phyloP scores from a whole-genome alignment of 73 alveolate genomes.

The Uronychia setigera region DNA sequence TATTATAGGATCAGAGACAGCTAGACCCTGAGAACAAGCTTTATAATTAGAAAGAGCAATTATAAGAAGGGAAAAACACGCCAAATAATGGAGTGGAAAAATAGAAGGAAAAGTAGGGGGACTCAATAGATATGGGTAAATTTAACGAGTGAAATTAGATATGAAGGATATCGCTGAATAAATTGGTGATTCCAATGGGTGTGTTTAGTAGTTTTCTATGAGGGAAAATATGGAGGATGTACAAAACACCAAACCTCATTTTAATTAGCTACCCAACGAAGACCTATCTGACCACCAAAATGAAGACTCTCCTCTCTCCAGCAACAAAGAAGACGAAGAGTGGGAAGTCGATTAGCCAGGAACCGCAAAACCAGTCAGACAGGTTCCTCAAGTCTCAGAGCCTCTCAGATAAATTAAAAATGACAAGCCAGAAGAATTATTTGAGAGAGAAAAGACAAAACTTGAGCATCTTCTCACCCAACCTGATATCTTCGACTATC shows the following conservation, averaged over 20 bases:
- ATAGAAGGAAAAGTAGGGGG: too few relatives aligned
- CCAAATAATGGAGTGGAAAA: too few relatives aligned
- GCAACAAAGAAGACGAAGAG: slow-evolving; percentile 7
- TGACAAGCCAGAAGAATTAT: slow-evolving; percentile 7
- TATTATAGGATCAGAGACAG: too few relatives aligned
- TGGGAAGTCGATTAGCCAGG: not conserved
- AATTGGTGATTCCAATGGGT: too few relatives aligned
- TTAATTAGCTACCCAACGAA: not conserved
- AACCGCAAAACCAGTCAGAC: not conserved
- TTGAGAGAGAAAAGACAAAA: slow-evolving; percentile 46
- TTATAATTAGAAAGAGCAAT: too few relatives aligned
- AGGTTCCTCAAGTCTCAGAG: too few relatives aligned
- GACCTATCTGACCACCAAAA: not conserved
- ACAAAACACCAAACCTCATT: not conserved
- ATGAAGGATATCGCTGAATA: too few relatives aligned
- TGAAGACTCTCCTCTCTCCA: not conserved
- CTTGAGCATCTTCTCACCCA: slow-evolving; percentile 55
- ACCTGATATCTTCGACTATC: slow-evolving; percentile 65
- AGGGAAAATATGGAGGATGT: slow-evolving; percentile 1
- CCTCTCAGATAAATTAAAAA: slow-evolving; percentile 12
- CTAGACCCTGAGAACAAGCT: too few relatives aligned
- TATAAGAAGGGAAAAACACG: too few relatives aligned
- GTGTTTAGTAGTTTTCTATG: too few relatives aligned
- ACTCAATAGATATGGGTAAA: too few relatives aligned
- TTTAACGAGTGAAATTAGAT: too few relatives aligned